Evolutionary conservation across 2,329 filamentous ascomycete genomes (phyloP).

Genomic region (Penicillium digitatum): DNA sequence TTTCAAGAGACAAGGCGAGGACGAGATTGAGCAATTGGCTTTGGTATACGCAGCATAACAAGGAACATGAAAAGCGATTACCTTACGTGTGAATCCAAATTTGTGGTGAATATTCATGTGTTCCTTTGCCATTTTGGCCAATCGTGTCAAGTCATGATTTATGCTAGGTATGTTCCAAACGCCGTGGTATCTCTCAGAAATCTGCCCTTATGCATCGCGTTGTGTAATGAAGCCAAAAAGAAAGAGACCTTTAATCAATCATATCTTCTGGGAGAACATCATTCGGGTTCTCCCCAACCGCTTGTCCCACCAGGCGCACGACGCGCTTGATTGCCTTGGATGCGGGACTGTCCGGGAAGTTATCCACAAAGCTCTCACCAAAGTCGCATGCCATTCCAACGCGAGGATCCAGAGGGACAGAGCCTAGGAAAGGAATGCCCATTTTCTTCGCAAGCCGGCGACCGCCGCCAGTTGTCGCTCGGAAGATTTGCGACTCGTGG

Average conservation of each 20-base stretch:
- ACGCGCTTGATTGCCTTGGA: slow-evolving; percentile 77
- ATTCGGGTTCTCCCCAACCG: slow-evolving; percentile 61
- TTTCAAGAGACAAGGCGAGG: slow-evolving; percentile 50
- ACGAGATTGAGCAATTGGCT: slow-evolving; percentile 55
- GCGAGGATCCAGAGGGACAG: slow-evolving; percentile 84
- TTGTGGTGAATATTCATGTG: not conserved
- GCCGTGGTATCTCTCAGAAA: slow-evolving; percentile 10
- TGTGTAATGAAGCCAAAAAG: slow-evolving; percentile 13
- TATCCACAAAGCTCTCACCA: slow-evolving; percentile 94
- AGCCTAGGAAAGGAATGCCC: slow-evolving; percentile 80
- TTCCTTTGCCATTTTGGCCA: slow-evolving; percentile 2
- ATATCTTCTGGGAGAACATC: slow-evolving; percentile 41
- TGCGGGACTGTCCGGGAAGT: slow-evolving; percentile 87
- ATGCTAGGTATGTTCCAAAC: slow-evolving; percentile 19
- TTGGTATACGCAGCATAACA: slow-evolving; percentile 27
- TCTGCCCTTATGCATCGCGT: slow-evolving; percentile 21
- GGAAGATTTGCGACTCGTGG: slow-evolving; percentile 77
- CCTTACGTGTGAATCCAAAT: not conserved
- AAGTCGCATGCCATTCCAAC: slow-evolving; percentile 97
- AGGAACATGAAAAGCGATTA: not conserved
- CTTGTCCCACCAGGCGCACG: slow-evolving; percentile 65
- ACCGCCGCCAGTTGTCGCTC: slow-evolving; percentile 84
- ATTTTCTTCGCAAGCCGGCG: slow-evolving; percentile 76
- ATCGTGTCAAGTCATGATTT: slow-evolving; percentile 20
- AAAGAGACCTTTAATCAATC: slow-evolving; percentile 21